Conservation (phyloP, 2,329 filamentous ascomycete species). For the Pseudocercospora eumusae region DNA sequence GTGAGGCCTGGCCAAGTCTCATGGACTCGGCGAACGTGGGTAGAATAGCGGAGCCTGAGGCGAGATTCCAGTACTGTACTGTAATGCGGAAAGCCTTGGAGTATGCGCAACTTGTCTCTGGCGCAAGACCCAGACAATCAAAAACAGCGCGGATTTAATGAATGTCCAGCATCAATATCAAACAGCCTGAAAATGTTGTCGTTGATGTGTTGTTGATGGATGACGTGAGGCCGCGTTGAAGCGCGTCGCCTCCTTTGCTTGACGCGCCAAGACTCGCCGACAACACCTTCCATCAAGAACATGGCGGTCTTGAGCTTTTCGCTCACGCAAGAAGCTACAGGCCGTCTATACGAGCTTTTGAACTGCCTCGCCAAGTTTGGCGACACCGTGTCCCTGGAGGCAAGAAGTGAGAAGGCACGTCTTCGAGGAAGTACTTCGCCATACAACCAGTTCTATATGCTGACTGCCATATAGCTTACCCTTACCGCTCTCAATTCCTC, state of each 20-base stretch:
- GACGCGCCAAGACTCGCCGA: slow-evolving; percentile 12
- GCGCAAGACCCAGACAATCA: background rate
- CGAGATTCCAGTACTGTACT: too few relatives aligned
- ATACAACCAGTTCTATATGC: too few relatives aligned
- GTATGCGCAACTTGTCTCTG: background rate
- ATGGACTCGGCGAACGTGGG: background rate
- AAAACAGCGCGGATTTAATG: background rate
- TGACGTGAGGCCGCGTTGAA: slow-evolving; percentile 13
- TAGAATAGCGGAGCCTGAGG: too few relatives aligned
- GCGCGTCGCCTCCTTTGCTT: slow-evolving; percentile 14
- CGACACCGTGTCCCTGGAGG: slow-evolving; percentile 75
- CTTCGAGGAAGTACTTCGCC: background rate
- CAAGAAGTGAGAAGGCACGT: slow-evolving; percentile 64
- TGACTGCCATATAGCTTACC: slow-evolving; percentile 58
- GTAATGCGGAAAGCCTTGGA: too few relatives aligned
- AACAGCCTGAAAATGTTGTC: slow-evolving; percentile 3
- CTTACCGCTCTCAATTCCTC: slow-evolving; percentile 77
- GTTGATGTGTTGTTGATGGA: slow-evolving; percentile 12
- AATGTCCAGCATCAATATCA: background rate
- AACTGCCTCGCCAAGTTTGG: slow-evolving; percentile 77
- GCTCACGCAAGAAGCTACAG: slow-evolving; percentile 70
- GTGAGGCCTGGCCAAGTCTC: background rate
- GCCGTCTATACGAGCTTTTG: slow-evolving; percentile 70
- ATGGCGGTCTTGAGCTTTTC: slow-evolving; percentile 67
- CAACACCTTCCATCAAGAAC: too few relatives aligned